phyloP scores from a whole-genome alignment of 164 flowering plant species.

The Aristolochia californica region DNA sequence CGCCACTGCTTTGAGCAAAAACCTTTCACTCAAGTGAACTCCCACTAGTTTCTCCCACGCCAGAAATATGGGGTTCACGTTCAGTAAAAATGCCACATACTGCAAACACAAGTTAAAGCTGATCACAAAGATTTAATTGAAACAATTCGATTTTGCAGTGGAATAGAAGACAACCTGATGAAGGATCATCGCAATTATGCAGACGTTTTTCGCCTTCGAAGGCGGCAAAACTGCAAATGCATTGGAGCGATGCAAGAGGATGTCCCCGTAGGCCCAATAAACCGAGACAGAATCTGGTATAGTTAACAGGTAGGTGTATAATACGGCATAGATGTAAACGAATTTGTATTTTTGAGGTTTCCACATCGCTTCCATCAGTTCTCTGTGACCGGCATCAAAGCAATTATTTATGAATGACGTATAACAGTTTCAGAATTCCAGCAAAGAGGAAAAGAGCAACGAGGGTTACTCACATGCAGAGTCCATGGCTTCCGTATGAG shows the following conservation, averaged over 20 bases:
- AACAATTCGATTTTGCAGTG: neutral
- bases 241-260: conserved; percentile 6
- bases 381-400: conserved; percentile 1
- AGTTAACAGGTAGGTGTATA: conserved; percentile 6
- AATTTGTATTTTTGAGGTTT: conserved; percentile 10
- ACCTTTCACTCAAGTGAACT: conserved; percentile 4
- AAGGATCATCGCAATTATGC: conserved; percentile 8
- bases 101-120: neutral
- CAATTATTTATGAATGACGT: no score
- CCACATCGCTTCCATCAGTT: conserved; percentile 13
- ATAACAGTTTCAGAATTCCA: no score
- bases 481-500: conserved; percentile 10
- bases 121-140: neutral
- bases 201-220: conserved; percentile 1
- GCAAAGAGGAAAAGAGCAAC: neutral
- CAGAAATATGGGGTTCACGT: conserved; percentile 7
- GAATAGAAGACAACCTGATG: conserved; percentile 7
- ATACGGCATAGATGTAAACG: neutral
- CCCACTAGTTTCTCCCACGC: conserved; percentile 7
- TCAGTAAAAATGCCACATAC: conserved; percentile 8
- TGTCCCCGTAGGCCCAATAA: conserved; percentile 13
- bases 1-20: conserved; percentile 2
- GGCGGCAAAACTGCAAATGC: conserved; percentile 8
- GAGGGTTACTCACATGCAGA: conserved; percentile 2
- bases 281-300: conserved; percentile 7